Base-by-base conservation (phyloP, 1,139 yeast genomes). In the Wickerhamomyces sp. region DNA sequence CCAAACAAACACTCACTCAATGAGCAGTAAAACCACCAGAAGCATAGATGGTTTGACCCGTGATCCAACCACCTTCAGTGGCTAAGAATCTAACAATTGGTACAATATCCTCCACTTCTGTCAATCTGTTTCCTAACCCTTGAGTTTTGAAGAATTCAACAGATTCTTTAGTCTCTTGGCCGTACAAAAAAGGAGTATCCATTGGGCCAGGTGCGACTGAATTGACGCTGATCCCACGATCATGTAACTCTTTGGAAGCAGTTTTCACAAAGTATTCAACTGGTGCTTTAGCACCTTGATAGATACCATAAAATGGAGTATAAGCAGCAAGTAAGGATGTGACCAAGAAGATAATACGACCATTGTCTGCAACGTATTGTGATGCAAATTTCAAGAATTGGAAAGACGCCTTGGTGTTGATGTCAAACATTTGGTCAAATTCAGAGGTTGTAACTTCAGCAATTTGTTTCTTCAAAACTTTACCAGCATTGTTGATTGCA, bases 141-240 rank as follows among this genome's bases (percentile, higher is more conserved):
- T 66, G 71, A 23, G 79, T 64, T 65, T 80, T 81, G 67, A 74
- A 78, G 63, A 65, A 81, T 34, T 67, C 81, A 44, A 80, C 71
- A 49, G 76, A 74, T 27, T 71, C 77, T 29, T 69, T 64, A 27
- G 71, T 67, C 62, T 81, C 87, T 63, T 78, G 83, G 26, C 78
- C 77, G 55, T 79, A 79, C 60, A 81, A 73, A 66, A 81, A 81
- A 45, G 85, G 84, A 27, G 86, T 81, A 57, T 80, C 85, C 84
- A 81, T 81, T 40, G 87, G 86, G 40, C 86, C 87, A 41, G 86
- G 87, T 5, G 85, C 84, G 48, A 81, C 77, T 56, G 75, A 70
- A 56, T 76, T 79, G 55, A 76, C 82, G 10, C 78, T 69, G 49
- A 81, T 75, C 10, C 72, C 70, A 54, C 67, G 72, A 26, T 66